Conservation (phyloP, 108 stramenopile species). For the Mayamaea pseudoterrestris region DNA sequence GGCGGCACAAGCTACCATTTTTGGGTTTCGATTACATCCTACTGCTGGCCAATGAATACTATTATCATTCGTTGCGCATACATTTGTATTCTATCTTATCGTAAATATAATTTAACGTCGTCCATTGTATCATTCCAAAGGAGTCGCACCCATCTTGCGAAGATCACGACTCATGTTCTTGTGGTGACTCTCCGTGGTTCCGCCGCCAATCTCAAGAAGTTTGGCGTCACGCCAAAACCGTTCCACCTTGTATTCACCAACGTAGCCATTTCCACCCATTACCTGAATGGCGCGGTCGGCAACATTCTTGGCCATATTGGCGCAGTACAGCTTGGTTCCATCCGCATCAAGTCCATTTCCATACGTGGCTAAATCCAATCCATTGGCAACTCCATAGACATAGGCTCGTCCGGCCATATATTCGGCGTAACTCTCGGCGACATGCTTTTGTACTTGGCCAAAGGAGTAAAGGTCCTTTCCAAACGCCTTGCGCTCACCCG, state of each 20-base stretch:
- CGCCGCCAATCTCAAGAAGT: conserved; percentile 98
- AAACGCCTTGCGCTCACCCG: conserved; percentile 84
- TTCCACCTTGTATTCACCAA: conserved; percentile 97
- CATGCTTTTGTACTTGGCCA: conserved; percentile 91
- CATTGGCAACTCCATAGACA: conserved; percentile 78
- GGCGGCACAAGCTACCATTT: conserved; percentile 4
- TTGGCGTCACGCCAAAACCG: conserved; percentile 97
- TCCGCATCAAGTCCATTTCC: conserved; percentile 92
- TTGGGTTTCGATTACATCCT: conserved; percentile 7
- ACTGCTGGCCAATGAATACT: neutral
- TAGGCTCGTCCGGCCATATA: conserved; percentile 94
- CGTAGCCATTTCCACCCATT: conserved; percentile 96
- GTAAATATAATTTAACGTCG: neutral
- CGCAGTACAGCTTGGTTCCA: conserved; percentile 95
- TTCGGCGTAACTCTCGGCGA: conserved; percentile 93
- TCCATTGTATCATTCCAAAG: conserved; percentile 14
- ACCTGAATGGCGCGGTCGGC: conserved; percentile 97
- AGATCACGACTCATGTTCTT: conserved; percentile 93
- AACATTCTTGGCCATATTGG: conserved; percentile 90
- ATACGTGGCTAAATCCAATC: conserved; percentile 64
- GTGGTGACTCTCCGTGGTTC: conserved; percentile 97
- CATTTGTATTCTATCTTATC: neutral
- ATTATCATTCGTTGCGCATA: neutral
- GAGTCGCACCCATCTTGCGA: conserved; percentile 22
- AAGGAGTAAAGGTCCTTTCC: conserved; percentile 71